Evolutionary conservation across 2,329 filamentous ascomycete species (phyloP).

Genomic region (Alternaria incomplexa): DNA sequence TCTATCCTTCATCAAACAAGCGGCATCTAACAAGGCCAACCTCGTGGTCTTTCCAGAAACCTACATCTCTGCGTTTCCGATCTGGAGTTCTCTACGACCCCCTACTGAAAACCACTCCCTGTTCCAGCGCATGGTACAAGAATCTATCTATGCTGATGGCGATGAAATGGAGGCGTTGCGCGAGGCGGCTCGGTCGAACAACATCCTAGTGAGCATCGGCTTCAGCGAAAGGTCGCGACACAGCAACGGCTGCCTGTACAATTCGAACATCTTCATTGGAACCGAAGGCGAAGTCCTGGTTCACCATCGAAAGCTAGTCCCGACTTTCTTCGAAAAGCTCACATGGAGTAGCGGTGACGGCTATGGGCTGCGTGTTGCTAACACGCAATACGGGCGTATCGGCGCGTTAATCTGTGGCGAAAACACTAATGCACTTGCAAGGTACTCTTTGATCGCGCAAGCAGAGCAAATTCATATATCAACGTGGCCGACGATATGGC

Average conservation of each 20-base stretch:
- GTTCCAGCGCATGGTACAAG: constrained; percentile 53
- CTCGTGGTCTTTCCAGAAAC: constrained; percentile 62
- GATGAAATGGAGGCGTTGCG: constrained; percentile 37
- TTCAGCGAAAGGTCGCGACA: constrained; percentile 56
- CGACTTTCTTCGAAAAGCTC: constrained; percentile 64
- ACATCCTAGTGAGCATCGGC: constrained; percentile 56
- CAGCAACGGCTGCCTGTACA: constrained; percentile 58
- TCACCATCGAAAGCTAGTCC: constrained; percentile 62
- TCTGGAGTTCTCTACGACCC: constrained; percentile 57
- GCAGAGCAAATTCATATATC: constrained; percentile 63
- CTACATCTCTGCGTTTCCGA: constrained; percentile 60
- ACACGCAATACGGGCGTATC: constrained; percentile 56
- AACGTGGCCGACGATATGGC: constrained; percentile 63
- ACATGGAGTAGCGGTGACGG: constrained; percentile 62
- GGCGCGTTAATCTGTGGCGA: constrained; percentile 63
- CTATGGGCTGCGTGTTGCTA: constrained; percentile 54
- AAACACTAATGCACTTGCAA: constrained; percentile 63
- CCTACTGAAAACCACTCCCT: constrained; percentile 59
- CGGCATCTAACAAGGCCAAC: constrained; percentile 53
- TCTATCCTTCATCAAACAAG: constrained; percentile 54
- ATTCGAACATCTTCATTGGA: constrained; percentile 59
- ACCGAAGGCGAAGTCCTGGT: constrained; percentile 54
- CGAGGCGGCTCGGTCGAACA: constrained; percentile 45
- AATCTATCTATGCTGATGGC: constrained; percentile 12
- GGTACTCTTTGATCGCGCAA: constrained; percentile 61